These are phyloP conservation scores for Aspergillus sp. DNA, from an alignment of 2,329 filamentous ascomycete species.

Conservation along the genomic window DNA sequence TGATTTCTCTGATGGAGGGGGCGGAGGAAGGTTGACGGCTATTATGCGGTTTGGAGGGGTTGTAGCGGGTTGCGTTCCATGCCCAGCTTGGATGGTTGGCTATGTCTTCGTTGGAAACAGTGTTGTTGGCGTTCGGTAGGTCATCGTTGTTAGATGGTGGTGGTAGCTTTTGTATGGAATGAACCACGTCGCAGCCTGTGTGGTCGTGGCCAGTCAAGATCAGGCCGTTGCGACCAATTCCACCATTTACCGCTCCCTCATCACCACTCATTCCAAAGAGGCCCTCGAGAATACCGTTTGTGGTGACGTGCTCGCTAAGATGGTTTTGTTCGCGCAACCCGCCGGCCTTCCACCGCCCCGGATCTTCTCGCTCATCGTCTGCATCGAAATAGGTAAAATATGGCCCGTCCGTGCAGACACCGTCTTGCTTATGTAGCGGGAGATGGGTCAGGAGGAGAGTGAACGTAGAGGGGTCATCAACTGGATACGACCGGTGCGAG, in stretches of 20 bases:
- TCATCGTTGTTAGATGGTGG: neutral
- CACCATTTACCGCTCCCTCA: slow-evolving; percentile 56
- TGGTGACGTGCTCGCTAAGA: slow-evolving; percentile 69
- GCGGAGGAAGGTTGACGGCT: neutral
- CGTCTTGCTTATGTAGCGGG: slow-evolving; percentile 78
- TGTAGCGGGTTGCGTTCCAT: slow-evolving; percentile 39
- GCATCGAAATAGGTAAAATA: slow-evolving; percentile 75
- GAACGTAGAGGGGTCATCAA: slow-evolving; percentile 65
- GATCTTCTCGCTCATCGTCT: slow-evolving; percentile 61
- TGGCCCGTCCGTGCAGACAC: slow-evolving; percentile 80
- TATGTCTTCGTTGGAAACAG: neutral
- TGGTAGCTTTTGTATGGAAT: slow-evolving; percentile 66
- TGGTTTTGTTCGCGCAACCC: slow-evolving; percentile 85
- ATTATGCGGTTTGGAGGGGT: slow-evolving; percentile 17
- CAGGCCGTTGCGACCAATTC: slow-evolving; percentile 70
- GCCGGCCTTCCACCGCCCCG: slow-evolving; percentile 33
- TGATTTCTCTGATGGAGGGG: slow-evolving; percentile 74
- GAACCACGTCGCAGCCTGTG: slow-evolving; percentile 85
- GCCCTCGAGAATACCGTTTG: slow-evolving; percentile 73
- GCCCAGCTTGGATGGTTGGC: slow-evolving; percentile 21
- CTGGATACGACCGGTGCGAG: slow-evolving; percentile 56
- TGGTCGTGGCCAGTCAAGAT: slow-evolving; percentile 95
- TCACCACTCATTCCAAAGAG: slow-evolving; percentile 76
- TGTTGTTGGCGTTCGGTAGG: neutral
- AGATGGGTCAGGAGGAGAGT: slow-evolving; percentile 91